These are phyloP conservation scores for Acacia pycnantha DNA, from an alignment of 331 rosid species.

Conservation along the genomic window DNA sequence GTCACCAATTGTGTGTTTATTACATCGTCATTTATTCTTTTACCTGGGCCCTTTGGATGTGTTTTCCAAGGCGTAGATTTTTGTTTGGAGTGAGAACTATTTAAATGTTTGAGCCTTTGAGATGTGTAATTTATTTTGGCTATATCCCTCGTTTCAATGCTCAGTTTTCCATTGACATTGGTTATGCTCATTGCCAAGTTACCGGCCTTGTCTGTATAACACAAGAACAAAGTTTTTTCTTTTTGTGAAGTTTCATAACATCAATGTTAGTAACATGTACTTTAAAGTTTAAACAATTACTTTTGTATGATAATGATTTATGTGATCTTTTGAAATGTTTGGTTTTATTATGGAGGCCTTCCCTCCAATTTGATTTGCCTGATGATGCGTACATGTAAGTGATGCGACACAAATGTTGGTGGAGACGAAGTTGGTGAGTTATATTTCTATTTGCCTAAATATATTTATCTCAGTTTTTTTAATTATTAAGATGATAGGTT, in stretches of 20 bases:
- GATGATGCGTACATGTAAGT: neutral
- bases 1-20: conserved; percentile 15
- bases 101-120: neutral
- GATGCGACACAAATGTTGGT: neutral
- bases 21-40: neutral
- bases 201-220: neutral
- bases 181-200: neutral
- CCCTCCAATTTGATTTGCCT: neutral
- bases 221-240: neutral
- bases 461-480: too few species aligned
- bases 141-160: too few species aligned
- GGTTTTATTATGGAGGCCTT: neutral
- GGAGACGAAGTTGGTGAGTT: neutral
- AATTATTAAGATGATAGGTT: neutral
- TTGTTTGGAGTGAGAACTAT: neutral
- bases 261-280: neutral
- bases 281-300: neutral
- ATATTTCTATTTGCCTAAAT: neutral
- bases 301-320: neutral
- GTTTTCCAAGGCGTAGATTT: neutral
- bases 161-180: conserved; percentile 29
- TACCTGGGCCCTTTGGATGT: neutral
- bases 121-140: neutral
- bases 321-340: neutral
- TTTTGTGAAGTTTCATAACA: neutral